phyloP scores from a whole-genome alignment of 2,329 filamentous ascomycete genomes.

The Aspergillus ochraceoroseus region DNA sequence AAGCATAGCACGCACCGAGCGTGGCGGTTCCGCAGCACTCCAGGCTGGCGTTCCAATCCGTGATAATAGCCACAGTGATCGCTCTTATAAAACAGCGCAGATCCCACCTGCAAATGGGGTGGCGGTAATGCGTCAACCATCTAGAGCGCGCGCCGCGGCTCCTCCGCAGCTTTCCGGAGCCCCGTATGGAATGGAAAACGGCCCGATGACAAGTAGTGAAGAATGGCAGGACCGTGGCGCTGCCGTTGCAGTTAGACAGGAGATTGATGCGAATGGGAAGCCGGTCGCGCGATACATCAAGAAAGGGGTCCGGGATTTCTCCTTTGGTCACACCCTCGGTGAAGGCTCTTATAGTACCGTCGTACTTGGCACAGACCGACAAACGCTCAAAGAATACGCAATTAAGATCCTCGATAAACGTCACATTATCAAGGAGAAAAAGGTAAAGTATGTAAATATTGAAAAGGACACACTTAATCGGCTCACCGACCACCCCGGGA shows the following conservation, averaged over 20 bases:
- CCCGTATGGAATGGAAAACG: constrained; percentile 55
- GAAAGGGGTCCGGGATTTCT: constrained; percentile 95
- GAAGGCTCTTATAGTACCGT: constrained; percentile 98
- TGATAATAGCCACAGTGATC: constrained; percentile 65
- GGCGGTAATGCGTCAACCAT: constrained; percentile 69
- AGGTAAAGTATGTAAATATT: constrained; percentile 99
- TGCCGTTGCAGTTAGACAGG: constrained; percentile 74
- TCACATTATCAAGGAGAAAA: constrained; percentile 99
- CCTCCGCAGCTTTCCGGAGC: constrained; percentile 37
- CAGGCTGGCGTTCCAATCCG: constrained; percentile 59
- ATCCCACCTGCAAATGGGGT: constrained; percentile 56
- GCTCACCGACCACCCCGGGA: constrained; percentile 90
- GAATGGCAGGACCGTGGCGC: constrained; percentile 96
- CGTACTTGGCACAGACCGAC: constrained; percentile 83
- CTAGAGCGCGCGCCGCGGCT: constrained; percentile 58
- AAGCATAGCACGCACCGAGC: constrained; percentile 55
- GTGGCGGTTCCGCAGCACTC: constrained; percentile 56
- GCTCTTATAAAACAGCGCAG: constrained; percentile 61
- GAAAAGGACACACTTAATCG: constrained; percentile 97
- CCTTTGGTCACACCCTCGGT: constrained; percentile 82
- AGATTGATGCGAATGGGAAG: constrained; percentile 79
- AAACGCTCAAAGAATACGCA: constrained; percentile 92
- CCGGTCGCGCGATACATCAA: constrained; percentile 79
- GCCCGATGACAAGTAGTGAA: constrained; percentile 64
- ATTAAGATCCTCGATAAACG: constrained; percentile 98